These are phyloP conservation scores for Pseudogymnoascus sp. DNA, from an alignment of 2,329 filamentous ascomycete species.

Conservation along the genomic window DNA sequence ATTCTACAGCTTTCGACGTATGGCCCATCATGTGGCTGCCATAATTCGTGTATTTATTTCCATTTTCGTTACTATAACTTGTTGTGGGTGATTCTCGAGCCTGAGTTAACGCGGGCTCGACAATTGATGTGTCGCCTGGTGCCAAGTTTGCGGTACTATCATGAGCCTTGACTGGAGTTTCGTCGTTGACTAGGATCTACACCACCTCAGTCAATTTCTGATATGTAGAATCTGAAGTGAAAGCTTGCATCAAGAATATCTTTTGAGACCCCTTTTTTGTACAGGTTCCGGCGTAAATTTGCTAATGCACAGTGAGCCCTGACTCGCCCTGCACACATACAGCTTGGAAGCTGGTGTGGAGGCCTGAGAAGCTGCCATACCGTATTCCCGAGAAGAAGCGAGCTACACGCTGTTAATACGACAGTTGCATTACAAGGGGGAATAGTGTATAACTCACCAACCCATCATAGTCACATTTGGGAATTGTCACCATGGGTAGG, in stretches of 20 bases:
- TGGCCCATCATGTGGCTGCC: not conserved
- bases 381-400: conserved; percentile 40
- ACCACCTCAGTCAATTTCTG: conserved; percentile 15
- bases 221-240: not conserved
- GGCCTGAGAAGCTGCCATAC: conserved; percentile 33
- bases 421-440: not conserved
- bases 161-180: conserved; percentile 16
- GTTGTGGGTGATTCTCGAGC: conserved; percentile 12
- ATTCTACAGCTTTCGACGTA: not conserved
- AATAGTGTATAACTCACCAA: conserved; percentile 35
- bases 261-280: conserved; percentile 40
- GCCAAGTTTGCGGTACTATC: conserved; percentile 14
- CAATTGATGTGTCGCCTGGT: conserved; percentile 16
- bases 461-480: conserved; percentile 51
- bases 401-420: conserved; percentile 18
- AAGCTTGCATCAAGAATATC: conserved; percentile 33
- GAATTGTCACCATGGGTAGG: conserved; percentile 42
- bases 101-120: conserved; percentile 16
- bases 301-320: conserved; percentile 15
- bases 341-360: conserved; percentile 1
- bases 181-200: conserved; percentile 24
- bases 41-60: not conserved
- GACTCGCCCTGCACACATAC: not conserved
- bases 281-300: conserved; percentile 40
- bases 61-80: not conserved